phyloP scores from a whole-genome alignment of 352 stramenopile species.

The Phytophthora sp. region DNA sequence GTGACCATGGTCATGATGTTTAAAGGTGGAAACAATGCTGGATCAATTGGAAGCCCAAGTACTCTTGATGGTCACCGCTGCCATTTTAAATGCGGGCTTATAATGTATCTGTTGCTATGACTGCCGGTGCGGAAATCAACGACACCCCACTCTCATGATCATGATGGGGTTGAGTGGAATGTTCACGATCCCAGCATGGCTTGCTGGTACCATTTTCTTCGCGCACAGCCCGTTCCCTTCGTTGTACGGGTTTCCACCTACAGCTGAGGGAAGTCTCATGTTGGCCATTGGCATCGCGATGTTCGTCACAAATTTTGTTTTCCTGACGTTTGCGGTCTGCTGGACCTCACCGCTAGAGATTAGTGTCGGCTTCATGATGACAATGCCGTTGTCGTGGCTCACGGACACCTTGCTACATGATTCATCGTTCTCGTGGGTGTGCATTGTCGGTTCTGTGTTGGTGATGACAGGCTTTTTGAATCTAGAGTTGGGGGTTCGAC shows the following conservation, averaged over 20 bases:
- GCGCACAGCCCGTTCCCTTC: conserved; percentile 41
- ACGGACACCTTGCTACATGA: conserved; percentile 52
- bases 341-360: conserved; percentile 69
- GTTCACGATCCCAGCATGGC: conserved; percentile 55
- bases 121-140: conserved; percentile 45
- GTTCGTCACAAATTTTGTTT: conserved; percentile 46
- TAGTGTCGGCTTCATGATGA: conserved; percentile 67
- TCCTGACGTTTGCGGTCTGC: conserved; percentile 50
- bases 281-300: conserved; percentile 37
- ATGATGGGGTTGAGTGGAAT: conserved; percentile 42
- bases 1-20: conserved; percentile 60
- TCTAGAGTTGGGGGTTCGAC: conserved; percentile 20
- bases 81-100: conserved; percentile 57
- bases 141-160: conserved; percentile 53
- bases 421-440: conserved; percentile 51
- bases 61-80: conserved; percentile 50
- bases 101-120: conserved; percentile 48
- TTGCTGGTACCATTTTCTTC: conserved; percentile 48
- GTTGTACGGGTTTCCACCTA: conserved; percentile 50
- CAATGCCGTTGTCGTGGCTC: conserved; percentile 54
- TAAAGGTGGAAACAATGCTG: conserved; percentile 29
- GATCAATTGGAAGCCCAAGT: conserved; percentile 32
- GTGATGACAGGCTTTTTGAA: conserved; percentile 44
- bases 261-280: conserved; percentile 38
- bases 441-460: conserved; percentile 47